Evolutionary conservation across 1,284 basidiomycete species (phyloP).

Genomic region (Agroathelia rolfsii): DNA sequence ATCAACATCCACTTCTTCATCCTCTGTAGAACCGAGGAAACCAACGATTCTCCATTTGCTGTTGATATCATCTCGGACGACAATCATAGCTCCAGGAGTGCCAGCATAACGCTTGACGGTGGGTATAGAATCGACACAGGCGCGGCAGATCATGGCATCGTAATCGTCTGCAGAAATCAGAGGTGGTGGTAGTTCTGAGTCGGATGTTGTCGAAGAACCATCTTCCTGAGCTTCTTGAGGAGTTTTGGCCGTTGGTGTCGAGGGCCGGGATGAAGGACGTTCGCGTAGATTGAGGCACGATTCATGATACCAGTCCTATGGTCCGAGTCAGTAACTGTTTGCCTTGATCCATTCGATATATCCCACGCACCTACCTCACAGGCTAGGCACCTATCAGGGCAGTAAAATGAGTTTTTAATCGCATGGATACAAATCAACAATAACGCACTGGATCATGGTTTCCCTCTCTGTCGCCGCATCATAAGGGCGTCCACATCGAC

Average conservation of each 20-base stretch:
- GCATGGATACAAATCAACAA: too few relatives aligned
- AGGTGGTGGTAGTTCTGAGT: slow-evolving; percentile 52
- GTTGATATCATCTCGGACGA: slow-evolving; percentile 36
- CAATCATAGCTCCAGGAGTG: slow-evolving; percentile 51
- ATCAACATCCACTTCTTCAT: slow-evolving; percentile 13
- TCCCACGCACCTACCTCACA: slow-evolving; percentile 62
- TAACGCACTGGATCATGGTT: slow-evolving; percentile 83
- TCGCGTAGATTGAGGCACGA: slow-evolving; percentile 72
- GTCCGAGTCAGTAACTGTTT: too few relatives aligned
- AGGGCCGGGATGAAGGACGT: slow-evolving; percentile 40
- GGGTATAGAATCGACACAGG: slow-evolving; percentile 46
- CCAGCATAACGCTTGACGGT: slow-evolving; percentile 55
- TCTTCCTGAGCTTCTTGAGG: slow-evolving; percentile 32
- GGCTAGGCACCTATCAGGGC: too few relatives aligned
- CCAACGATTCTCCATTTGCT: slow-evolving; percentile 43
- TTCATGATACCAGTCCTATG: slow-evolving; percentile 79
- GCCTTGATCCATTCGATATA: too few relatives aligned
- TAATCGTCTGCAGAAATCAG: slow-evolving; percentile 58
- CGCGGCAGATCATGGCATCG: slow-evolving; percentile 59
- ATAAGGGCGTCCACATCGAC: slow-evolving; percentile 60
- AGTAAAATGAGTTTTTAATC: too few relatives aligned
- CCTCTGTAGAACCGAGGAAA: too few relatives aligned
- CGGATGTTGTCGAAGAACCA: slow-evolving; percentile 47
- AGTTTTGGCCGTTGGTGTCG: slow-evolving; percentile 19
- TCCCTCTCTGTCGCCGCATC: slow-evolving; percentile 62